phyloP scores from a whole-genome alignment of 2,329 filamentous ascomycete genomes.

The Penicillium brasilianum region DNA sequence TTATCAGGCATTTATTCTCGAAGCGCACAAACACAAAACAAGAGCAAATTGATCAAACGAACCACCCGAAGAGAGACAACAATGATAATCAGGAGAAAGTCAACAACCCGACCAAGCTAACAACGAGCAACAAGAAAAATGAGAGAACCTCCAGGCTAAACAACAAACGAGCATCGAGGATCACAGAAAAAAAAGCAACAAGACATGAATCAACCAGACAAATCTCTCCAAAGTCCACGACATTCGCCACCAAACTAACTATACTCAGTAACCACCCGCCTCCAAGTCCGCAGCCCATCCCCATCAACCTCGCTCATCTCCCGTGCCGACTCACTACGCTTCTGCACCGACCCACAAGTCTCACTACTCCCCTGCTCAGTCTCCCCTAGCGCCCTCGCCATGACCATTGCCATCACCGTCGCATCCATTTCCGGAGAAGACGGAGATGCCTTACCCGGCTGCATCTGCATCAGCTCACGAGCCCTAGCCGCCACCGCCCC shows the following conservation, averaged over 20 bases:
- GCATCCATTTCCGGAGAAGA: conserved; percentile 1
- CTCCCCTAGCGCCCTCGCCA: not conserved
- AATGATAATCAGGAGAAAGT: not conserved
- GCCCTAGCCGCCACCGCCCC: conserved; percentile 28
- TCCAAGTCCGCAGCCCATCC: conserved; percentile 41
- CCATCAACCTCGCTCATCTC: conserved; percentile 38
- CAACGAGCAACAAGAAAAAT: conserved; percentile 3
- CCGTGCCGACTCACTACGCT: conserved; percentile 39
- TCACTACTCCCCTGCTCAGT: not conserved
- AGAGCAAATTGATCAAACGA: not conserved
- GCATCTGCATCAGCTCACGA: conserved; percentile 19
- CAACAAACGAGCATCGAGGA: conserved; percentile 1
- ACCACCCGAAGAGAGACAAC: not conserved
- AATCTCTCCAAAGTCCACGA: not conserved
- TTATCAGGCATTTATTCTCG: not conserved
- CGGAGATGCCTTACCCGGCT: conserved; percentile 10
- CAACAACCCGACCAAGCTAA: not conserved
- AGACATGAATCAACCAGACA: not conserved
- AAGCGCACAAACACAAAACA: not conserved
- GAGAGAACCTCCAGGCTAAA: conserved; percentile 2
- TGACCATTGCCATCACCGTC: not conserved
- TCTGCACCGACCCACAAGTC: conserved; percentile 26
- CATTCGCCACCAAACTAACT: conserved; percentile 23
- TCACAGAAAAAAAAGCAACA: conserved; percentile 12
- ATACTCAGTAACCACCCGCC: conserved; percentile 44